Conservation (phyloP, 495 filamentous ascomycete species). For the Hamigera avellanea region DNA sequence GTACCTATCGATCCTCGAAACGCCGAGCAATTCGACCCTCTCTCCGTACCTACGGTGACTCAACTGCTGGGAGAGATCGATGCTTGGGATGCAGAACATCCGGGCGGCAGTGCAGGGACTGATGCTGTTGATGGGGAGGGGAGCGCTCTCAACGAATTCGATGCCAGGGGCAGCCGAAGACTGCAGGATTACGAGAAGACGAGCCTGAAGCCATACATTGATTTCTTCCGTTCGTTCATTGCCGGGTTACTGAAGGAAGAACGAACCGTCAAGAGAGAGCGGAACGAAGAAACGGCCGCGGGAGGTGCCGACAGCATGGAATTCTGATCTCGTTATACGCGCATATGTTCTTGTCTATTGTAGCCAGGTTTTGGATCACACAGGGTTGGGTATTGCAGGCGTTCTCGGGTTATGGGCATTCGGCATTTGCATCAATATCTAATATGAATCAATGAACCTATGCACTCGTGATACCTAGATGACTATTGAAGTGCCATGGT, state of each 20-base stretch:
- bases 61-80: conserved; percentile 73
- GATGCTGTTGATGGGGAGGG: conserved; percentile 28
- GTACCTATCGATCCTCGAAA: conserved; percentile 73
- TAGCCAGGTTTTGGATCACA: too few species aligned
- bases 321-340: conserved; percentile 28
- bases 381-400: too few species aligned
- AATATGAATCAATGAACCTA: too few species aligned
- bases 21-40: conserved; percentile 73
- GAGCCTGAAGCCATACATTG: conserved; percentile 82
- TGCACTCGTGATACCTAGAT: too few species aligned
- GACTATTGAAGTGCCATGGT: too few species aligned
- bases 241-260: conserved; percentile 70
- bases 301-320: conserved; percentile 43
- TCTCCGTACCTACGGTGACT: conserved; percentile 77
- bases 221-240: conserved; percentile 78
- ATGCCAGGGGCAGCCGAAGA: conserved; percentile 31
- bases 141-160: conserved; percentile 21
- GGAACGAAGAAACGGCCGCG: conserved; percentile 43
- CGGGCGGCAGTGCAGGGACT: conserved; percentile 14
- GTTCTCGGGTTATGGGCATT: too few species aligned
- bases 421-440: too few species aligned
- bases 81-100: conserved; percentile 45
- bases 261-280: conserved; percentile 58
- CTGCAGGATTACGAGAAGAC: conserved; percentile 94
- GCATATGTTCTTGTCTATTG: not conserved